A percentile compares a stretch with the other conserved stretches of the same genome.
phyloP scores from a whole-genome alignment of 805 yeast species.

The Saturnispora bothae region DNA sequence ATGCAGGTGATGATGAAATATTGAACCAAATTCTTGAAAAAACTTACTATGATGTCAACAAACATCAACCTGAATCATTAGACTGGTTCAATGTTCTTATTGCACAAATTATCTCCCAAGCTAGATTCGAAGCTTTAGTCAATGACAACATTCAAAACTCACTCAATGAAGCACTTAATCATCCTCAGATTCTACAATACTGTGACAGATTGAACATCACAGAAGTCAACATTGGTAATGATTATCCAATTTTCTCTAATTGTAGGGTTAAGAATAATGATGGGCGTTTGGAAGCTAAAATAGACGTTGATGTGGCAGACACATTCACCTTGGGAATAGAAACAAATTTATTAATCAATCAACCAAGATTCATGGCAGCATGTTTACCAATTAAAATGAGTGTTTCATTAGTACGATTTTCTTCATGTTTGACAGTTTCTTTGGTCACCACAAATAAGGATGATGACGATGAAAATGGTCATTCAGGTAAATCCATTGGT shows the following conservation, averaged over 20 bases:
- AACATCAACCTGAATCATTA: conserved; percentile 79
- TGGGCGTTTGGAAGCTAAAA: conserved; percentile 67
- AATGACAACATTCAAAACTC: conserved; percentile 80
- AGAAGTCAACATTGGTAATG: conserved; percentile 88
- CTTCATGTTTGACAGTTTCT: conserved; percentile 80
- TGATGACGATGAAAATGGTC: conserved; percentile 12
- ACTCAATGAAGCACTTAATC: conserved; percentile 54
- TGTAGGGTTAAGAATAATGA: conserved; percentile 58
- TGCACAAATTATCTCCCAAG: conserved; percentile 81
- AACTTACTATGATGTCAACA: conserved; percentile 82
- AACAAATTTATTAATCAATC: conserved; percentile 66
- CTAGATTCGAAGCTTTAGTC: conserved; percentile 78
- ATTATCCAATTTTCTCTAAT: conserved; percentile 89
- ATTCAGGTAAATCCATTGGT: conserved; percentile 36
- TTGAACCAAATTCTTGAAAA: conserved; percentile 55
- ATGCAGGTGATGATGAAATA: conserved; percentile 7
- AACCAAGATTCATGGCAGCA: conserved; percentile 77
- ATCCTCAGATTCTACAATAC: conserved; percentile 62
- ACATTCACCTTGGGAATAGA: conserved; percentile 79
- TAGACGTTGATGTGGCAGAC: conserved; percentile 83
- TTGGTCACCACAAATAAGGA: conserved; percentile 33
- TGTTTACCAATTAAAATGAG: conserved; percentile 75
- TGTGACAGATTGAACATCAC: conserved; percentile 69
- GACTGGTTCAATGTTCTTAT: conserved; percentile 96
- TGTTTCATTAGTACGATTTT: conserved; percentile 82